Evolutionary conservation across 257 asterid genomes (phyloP).

Genomic region (Verbascum thapsus): DNA sequence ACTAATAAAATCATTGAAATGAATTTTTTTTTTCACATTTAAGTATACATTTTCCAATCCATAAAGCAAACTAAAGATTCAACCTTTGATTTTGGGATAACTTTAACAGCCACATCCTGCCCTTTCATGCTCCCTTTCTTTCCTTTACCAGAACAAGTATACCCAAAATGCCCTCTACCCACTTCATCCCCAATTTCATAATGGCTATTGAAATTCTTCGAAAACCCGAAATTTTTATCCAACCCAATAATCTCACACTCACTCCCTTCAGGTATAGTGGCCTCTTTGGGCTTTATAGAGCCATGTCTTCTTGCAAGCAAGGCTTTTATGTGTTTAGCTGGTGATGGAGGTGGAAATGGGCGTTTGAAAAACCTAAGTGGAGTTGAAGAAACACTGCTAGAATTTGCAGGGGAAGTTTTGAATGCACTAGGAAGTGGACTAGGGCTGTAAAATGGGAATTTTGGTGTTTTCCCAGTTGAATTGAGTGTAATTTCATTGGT

Average conservation of each 20-base stretch:
- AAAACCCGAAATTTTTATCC: conserved; percentile 80
- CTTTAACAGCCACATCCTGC: conserved; percentile 88
- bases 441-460: conserved; percentile 91
- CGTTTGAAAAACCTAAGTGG: conserved; percentile 82
- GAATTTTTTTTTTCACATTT: not conserved
- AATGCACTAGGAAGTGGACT: conserved; percentile 83
- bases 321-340: conserved; percentile 94
- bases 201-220: conserved; percentile 57
- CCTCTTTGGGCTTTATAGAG: conserved; percentile 87
- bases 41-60: not conserved
- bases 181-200: conserved; percentile 86
- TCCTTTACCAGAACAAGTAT: conserved; percentile 77
- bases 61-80: not conserved
- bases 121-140: conserved; percentile 88
- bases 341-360: conserved; percentile 96
- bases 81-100: conserved; percentile 88
- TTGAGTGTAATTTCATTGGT: conserved; percentile 47
- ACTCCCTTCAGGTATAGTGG: conserved; percentile 91
- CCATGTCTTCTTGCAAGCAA: conserved; percentile 88
- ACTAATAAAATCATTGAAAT: not conserved
- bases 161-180: conserved; percentile 96
- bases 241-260: conserved; percentile 76
- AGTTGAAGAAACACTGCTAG: conserved; percentile 74
- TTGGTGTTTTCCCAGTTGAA: conserved; percentile 79
- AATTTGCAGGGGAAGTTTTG: too few relatives aligned